Evolutionary conservation across 2,329 filamentous ascomycete genomes (phyloP).

Genomic region (Penicillium capsulatum): DNA sequence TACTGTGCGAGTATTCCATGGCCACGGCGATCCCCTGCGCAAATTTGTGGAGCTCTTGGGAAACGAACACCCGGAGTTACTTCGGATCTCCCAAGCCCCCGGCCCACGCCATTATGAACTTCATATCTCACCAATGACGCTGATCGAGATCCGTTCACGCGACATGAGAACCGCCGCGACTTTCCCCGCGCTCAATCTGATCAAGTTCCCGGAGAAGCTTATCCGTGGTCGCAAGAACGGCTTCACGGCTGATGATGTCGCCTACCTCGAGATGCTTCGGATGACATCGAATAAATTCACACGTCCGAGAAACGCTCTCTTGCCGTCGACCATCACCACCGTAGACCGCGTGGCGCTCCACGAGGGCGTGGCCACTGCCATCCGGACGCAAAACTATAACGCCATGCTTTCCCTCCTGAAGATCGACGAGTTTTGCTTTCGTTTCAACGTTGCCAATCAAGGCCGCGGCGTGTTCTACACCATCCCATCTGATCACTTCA

Average conservation of each 20-base stretch:
- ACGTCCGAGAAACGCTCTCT: neutral
- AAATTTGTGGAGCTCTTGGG: neutral
- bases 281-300: constrained; percentile 21
- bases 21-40: constrained; percentile 6
- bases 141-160: constrained; percentile 17
- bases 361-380: constrained; percentile 40
- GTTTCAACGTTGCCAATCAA: constrained; percentile 8
- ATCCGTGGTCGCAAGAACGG: constrained; percentile 28
- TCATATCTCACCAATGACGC: constrained; percentile 17
- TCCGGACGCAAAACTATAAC: constrained; percentile 29
- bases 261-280: constrained; percentile 37
- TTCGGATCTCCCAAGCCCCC: constrained; percentile 1
- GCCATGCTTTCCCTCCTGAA: constrained; percentile 38
- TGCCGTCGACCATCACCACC: neutral
- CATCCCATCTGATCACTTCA: constrained; percentile 34
- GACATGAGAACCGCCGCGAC: constrained; percentile 8
- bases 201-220: constrained; percentile 28
- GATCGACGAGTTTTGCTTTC: constrained; percentile 33
- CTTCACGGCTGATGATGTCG: constrained; percentile 28
- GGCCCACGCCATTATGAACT: constrained; percentile 19
- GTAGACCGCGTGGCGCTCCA: constrained; percentile 35
- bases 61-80: neutral
- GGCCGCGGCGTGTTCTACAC: constrained; percentile 16
- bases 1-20: constrained; percentile 13
- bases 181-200: constrained; percentile 19